Evolutionary conservation across 805 yeast species (phyloP).

Genomic region (Tetrapisispora pingtungensis): DNA sequence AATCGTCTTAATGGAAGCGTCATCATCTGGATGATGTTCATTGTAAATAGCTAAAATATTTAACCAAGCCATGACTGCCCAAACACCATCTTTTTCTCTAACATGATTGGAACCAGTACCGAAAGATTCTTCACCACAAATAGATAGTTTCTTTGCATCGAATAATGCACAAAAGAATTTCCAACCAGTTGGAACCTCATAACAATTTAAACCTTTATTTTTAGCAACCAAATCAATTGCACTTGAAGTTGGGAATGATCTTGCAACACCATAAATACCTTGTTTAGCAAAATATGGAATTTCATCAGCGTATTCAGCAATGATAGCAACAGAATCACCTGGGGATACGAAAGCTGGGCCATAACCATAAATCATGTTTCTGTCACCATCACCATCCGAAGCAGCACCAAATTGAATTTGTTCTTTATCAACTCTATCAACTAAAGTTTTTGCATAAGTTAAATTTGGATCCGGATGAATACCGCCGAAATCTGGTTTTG

Average conservation of each 20-base stretch:
- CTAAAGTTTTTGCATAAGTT: conserved; percentile 85
- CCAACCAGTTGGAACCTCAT: conserved; percentile 99
- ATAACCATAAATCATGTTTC: conserved; percentile 97
- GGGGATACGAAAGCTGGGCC: conserved; percentile 90
- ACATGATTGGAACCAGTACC: conserved; percentile 98
- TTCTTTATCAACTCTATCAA: conserved; percentile 69
- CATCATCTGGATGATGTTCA: conserved; percentile 43
- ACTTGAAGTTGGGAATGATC: conserved; percentile 95
- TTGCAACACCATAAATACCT: conserved; percentile 87
- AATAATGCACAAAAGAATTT: conserved; percentile 94
- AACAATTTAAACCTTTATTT: conserved; percentile 58
- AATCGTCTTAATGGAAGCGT: conserved; percentile 65
- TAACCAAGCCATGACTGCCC: conserved; percentile 98
- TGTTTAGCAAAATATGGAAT: conserved; percentile 84
- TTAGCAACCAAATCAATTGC: conserved; percentile 90
- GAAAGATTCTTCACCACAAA: conserved; percentile 97
- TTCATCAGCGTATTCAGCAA: conserved; percentile 79
- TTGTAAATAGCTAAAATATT: conserved; percentile 84
- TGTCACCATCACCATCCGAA: conserved; percentile 98
- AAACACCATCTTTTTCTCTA: conserved; percentile 94
- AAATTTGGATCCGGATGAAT: conserved; percentile 97
- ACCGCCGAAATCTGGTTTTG: conserved; percentile 91
- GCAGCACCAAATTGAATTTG: conserved; percentile 94
- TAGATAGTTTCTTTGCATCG: conserved; percentile 85
- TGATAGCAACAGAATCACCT: conserved; percentile 96